These are phyloP conservation scores for Nakaseomyces glabratus DNA, from an alignment of 1,139 yeast genomes.

Conservation along the genomic window DNA sequence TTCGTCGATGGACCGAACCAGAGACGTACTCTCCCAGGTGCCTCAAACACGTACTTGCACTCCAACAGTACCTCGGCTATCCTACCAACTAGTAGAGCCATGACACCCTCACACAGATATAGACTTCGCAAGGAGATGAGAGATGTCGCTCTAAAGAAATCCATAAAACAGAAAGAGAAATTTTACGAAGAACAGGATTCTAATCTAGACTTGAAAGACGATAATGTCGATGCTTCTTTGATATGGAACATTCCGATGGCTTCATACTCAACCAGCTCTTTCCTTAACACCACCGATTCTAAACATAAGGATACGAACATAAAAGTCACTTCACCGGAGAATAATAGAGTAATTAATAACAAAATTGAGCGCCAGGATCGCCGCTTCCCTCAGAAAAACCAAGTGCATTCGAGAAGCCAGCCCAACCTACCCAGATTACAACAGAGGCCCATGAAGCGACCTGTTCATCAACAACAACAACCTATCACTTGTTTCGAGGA, in stretches of 20 bases:
- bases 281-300: slow-evolving; percentile 21
- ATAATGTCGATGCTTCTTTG: slow-evolving; percentile 30
- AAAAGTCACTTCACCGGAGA: slow-evolving; percentile 5
- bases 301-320: slow-evolving; percentile 9
- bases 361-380: background rate
- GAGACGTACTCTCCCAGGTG: background rate
- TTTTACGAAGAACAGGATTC: slow-evolving; percentile 34
- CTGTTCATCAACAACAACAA: slow-evolving; percentile 6
- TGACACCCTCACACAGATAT: slow-evolving; percentile 35
- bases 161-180: slow-evolving; percentile 32
- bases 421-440: background rate
- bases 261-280: slow-evolving; percentile 31
- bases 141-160: slow-evolving; percentile 26
- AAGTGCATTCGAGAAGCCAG: background rate
- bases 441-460: background rate
- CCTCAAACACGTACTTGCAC: slow-evolving; percentile 9
- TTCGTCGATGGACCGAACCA: background rate
- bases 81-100: slow-evolving; percentile 12
- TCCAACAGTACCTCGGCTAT: slow-evolving; percentile 21
- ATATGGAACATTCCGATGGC: slow-evolving; percentile 43
- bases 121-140: slow-evolving; percentile 32
- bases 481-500: slow-evolving; percentile 15
- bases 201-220: slow-evolving; percentile 13
- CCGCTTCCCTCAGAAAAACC: background rate
- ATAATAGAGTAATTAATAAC: slow-evolving; percentile 12